Percentiles rank a stretch among this genome's conserved stretches.
These are phyloP conservation scores for Protomyces gravidus DNA, from an alignment of 1,139 yeast genomes.

Conservation along the genomic window DNA sequence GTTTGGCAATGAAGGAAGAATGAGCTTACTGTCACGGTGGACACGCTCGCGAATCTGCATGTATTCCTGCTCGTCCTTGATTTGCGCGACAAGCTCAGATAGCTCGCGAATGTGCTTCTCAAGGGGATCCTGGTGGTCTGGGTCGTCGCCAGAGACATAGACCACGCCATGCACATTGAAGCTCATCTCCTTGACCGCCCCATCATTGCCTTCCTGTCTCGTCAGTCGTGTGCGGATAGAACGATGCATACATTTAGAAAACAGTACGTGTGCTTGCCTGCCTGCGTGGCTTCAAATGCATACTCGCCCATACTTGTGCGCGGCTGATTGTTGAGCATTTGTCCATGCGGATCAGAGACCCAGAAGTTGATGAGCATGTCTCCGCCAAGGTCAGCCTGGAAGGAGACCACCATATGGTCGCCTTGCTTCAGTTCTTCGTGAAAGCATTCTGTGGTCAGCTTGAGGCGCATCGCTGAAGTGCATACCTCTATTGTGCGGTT, in stretches of 20 bases:
- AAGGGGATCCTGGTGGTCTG: conserved; percentile 59
- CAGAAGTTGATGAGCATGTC: conserved; percentile 58
- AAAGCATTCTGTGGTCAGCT: conserved; percentile 60
- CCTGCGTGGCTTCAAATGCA: conserved; percentile 56
- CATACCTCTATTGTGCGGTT: conserved; percentile 32
- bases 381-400: conserved; percentile 76
- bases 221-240: background rate
- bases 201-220: conserved; percentile 41
- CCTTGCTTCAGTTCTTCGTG: conserved; percentile 74
- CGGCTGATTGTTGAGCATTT: conserved; percentile 50
- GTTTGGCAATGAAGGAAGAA: background rate
- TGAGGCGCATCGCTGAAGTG: conserved; percentile 52
- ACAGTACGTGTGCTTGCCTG: conserved; percentile 83
- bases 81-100: conserved; percentile 72
- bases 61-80: conserved; percentile 81
- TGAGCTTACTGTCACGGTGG: conserved; percentile 85
- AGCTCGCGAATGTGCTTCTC: conserved; percentile 80
- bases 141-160: conserved; percentile 77
- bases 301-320: conserved; percentile 75
- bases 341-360: conserved; percentile 55
- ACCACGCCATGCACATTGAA: conserved; percentile 93
- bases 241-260: conserved; percentile 60
- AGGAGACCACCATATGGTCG: conserved; percentile 82
- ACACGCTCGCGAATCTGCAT: conserved; percentile 94
- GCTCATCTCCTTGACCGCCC: conserved; percentile 78